phyloP scores from a whole-genome alignment of 2,329 filamentous ascomycete species.

The Sphaerostilbella broomeana region DNA sequence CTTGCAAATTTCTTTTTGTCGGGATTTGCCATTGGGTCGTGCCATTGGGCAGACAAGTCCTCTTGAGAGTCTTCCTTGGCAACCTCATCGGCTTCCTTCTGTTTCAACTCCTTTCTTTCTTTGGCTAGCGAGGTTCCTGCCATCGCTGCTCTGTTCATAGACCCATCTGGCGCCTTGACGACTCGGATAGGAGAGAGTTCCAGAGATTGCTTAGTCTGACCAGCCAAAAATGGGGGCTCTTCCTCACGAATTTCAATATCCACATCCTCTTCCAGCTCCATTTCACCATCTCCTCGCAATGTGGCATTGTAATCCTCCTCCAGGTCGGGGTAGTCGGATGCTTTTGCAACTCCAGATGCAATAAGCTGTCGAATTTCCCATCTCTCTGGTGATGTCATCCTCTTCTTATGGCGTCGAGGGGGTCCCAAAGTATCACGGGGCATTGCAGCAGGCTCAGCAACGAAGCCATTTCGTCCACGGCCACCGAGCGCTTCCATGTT shows the following conservation, averaged over 20 bases:
- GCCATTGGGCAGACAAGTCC: slow-evolving; percentile 86
- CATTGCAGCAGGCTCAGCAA: slow-evolving; percentile 32
- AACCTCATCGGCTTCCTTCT: slow-evolving; percentile 76
- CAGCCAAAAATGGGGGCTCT: slow-evolving; percentile 90
- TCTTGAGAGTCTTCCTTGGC: slow-evolving; percentile 69
- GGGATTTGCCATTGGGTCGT: slow-evolving; percentile 88
- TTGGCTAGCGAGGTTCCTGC: slow-evolving; percentile 82
- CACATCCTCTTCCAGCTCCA: slow-evolving; percentile 92
- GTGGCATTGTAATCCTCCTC: slow-evolving; percentile 91
- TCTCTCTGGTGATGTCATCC: slow-evolving; percentile 91
- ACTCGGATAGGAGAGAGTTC: slow-evolving; percentile 94
- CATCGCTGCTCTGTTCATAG: slow-evolving; percentile 93
- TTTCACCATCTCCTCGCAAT: slow-evolving; percentile 73
- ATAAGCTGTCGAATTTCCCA: slow-evolving; percentile 98
- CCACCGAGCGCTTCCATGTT: slow-evolving; percentile 80
- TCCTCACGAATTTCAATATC: slow-evolving; percentile 97
- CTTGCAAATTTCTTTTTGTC: slow-evolving; percentile 84
- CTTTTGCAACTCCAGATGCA: slow-evolving; percentile 87
- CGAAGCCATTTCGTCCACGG: slow-evolving; percentile 50
- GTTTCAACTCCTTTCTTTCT: slow-evolving; percentile 80
- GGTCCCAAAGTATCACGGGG: slow-evolving; percentile 34
- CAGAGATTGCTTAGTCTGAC: slow-evolving; percentile 92
- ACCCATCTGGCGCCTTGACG: slow-evolving; percentile 96
- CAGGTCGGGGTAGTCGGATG: slow-evolving; percentile 87
- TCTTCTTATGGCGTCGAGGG: slow-evolving; percentile 65